Percentiles rank a stretch among this genome's conserved stretches.
phyloP scores from a whole-genome alignment of 257 asterid genomes.

The Przewalskia tangutica region DNA sequence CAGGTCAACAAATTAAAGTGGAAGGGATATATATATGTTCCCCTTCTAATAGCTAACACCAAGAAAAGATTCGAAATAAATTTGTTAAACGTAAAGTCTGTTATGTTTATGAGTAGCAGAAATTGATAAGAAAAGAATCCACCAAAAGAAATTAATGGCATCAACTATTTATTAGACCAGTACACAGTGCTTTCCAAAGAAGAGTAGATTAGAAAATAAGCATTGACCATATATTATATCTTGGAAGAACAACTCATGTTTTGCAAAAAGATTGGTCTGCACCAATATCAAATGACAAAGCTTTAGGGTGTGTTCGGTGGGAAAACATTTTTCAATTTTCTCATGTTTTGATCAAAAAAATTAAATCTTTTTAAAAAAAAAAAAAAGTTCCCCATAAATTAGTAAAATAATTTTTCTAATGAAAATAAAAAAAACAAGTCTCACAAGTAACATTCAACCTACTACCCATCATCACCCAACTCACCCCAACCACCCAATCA shows the following conservation, averaged over 20 bases:
- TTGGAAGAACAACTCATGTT: not conserved
- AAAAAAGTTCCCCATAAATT: too few species aligned
- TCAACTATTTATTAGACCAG: not conserved
- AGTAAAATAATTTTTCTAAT: too few species aligned
- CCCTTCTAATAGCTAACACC: not conserved
- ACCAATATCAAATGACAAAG: not conserved
- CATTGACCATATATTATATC: not conserved
- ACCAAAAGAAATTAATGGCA: not conserved
- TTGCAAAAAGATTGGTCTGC: not conserved
- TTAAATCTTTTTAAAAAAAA: too few species aligned
- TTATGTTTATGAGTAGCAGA: not conserved
- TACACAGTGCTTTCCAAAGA: too few species aligned
- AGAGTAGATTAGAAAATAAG: not conserved
- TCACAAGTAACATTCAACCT: too few species aligned
- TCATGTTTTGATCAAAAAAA: too few species aligned
- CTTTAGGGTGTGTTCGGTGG: too few species aligned
- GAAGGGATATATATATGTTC: not conserved
- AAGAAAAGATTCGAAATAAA: not conserved
- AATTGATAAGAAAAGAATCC: not conserved
- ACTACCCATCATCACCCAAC: too few species aligned
- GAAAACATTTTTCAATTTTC: too few species aligned
- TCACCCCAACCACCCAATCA: too few species aligned
- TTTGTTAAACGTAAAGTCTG: not conserved
- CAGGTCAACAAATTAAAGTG: not conserved
- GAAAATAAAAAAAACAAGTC: too few species aligned